phyloP scores from a whole-genome alignment of 768 basidiomycete species.

The Suillus subluteus region DNA sequence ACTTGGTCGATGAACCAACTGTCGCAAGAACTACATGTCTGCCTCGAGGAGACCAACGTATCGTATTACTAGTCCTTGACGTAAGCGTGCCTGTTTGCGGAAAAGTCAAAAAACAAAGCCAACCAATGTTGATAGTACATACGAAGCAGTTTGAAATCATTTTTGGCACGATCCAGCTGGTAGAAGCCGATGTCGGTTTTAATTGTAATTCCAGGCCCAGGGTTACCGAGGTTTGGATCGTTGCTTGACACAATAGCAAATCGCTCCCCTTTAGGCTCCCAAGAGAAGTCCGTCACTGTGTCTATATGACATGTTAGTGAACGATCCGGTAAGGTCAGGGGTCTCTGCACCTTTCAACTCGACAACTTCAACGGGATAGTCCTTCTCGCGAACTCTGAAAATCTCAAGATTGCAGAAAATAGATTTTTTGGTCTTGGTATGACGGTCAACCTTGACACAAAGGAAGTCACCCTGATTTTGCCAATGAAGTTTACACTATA shows the following conservation, averaged over 20 bases:
- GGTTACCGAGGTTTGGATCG: conserved; percentile 92
- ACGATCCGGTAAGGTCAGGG: conserved; percentile 10
- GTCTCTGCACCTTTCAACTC: conserved; percentile 82
- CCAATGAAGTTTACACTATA: conserved; percentile 95
- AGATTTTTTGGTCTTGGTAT: conserved; percentile 98
- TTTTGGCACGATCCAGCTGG: conserved; percentile 89
- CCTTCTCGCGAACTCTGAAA: conserved; percentile 96
- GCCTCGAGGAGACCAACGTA: conserved; percentile 96
- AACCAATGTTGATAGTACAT: conserved; percentile 30
- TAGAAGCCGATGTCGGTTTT: conserved; percentile 98
- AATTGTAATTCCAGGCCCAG: conserved; percentile 89
- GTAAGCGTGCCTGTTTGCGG: conserved; percentile 65
- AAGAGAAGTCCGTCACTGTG: conserved; percentile 93
- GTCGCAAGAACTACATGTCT: conserved; percentile 96
- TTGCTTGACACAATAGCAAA: conserved; percentile 94
- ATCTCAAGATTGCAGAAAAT: conserved; percentile 98
- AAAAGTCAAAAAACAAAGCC: conserved; percentile 4
- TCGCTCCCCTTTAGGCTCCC: conserved; percentile 97
- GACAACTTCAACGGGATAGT: conserved; percentile 95
- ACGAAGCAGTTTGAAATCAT: conserved; percentile 93
- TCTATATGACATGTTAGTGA: conserved; percentile 48
- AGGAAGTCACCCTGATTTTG: conserved; percentile 98
- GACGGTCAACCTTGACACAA: conserved; percentile 98
- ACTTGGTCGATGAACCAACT: conserved; percentile 93
- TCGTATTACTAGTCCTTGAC: conserved; percentile 86